A percentile compares a stretch with the other conserved stretches of the same genome.
These are phyloP conservation scores for Casuarina equisetifolia DNA, from an alignment of 306 rosid genomes.

Conservation along the genomic window DNA sequence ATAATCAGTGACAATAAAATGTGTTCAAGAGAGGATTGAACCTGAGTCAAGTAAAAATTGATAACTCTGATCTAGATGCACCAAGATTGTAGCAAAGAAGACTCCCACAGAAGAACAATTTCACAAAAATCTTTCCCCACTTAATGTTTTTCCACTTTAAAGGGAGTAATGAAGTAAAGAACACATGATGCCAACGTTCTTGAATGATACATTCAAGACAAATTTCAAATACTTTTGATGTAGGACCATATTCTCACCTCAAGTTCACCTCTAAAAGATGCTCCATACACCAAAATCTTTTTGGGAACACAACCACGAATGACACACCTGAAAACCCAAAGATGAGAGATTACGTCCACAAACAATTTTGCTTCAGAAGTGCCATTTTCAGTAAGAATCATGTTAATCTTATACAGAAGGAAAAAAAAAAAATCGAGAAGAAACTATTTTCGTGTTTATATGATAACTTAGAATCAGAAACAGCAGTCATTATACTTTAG, in stretches of 20 bases:
- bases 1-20: not conserved
- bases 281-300: conserved; percentile 95
- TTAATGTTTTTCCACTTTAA: not conserved
- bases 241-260: conserved; percentile 51
- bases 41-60: not conserved
- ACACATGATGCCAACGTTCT: not conserved
- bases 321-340: conserved; percentile 69
- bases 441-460: not conserved
- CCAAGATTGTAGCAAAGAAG: conserved; percentile 1
- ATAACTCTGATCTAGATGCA: not conserved
- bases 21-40: not conserved
- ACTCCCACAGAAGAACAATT: not conserved
- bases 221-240: not conserved
- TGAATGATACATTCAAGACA: not conserved
- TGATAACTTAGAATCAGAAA: conserved; percentile 11
- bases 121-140: not conserved
- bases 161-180: conserved; percentile 3
- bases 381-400: not conserved
- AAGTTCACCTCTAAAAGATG: conserved; percentile 79
- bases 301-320: conserved; percentile 99
- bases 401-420: not conserved
- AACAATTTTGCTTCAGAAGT: conserved; percentile 15
- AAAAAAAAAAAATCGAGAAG: not conserved
- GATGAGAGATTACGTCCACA: conserved; percentile 9
- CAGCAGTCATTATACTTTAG: conserved; percentile 9